Evolutionary conservation across 176 grass and related monocot genomes (phyloP), one percentile per base, ranked within the genome.

Genomic region (Phoenix dactylifera): DNA sequence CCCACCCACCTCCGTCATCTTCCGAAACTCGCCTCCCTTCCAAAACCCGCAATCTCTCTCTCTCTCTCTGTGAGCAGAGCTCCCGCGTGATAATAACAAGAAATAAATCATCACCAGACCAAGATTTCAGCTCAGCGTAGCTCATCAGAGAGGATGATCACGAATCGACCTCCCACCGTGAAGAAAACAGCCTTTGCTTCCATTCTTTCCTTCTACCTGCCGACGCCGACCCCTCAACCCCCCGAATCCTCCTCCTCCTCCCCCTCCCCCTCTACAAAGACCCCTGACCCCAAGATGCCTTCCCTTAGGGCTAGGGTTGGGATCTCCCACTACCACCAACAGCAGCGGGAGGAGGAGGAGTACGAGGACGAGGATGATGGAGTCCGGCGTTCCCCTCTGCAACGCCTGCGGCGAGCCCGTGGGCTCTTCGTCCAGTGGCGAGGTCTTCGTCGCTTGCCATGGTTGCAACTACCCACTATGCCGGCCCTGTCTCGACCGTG

Each of bases 141-240:
- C 28, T 30, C 28, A 5, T 30, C 28, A 6, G 28, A 30, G 1
- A 10, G 0, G 12, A 9, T 12, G 35, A 44, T 44, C 7, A 44
- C 12, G 35, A 24, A 52, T 59, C 75, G 55, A 18, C 51, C 74
- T 4, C 35, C 63, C 12, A 69, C 18, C 62, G 49, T 55, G 55
- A 78, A 58, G 81, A 63, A 52, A 77, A 22, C 58, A 63, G 52
- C 72, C 79, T 79, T 92, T 92, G 93, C 87, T 97, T 97, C 84
- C 73, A 79, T 92, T 97, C 52, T 92, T 83, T 85, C 84, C 87
- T 75, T 92, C 87, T 69, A 92, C 75, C 93, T 64, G 79, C 75
- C 87, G 84, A 80, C 68, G 71, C 62, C 70, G 93, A 98, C 87
- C 64, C 60, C 58, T 52, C 84, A 98, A 82, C 84, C 53, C 74